Evolutionary conservation across 345 rosid species (phyloP), one percentile per base, ranked within the genome.

Genomic region (Theobroma cacao): DNA sequence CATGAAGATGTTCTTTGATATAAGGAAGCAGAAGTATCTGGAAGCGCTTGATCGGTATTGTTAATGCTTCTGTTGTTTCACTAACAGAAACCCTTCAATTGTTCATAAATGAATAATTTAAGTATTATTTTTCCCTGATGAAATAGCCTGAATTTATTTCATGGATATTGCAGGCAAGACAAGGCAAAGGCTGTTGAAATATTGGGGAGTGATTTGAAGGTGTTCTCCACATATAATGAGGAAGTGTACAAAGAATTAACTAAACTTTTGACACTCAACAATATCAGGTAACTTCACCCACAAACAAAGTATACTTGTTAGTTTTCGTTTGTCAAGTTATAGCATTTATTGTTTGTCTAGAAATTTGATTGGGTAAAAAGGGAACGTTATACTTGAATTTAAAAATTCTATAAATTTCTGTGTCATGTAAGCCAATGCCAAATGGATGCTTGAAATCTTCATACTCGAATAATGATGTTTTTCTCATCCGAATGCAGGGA

Each of bases 1-100:
- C 17, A 91, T 91, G 95, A 92, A 92, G 87, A 92, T 92, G 76
- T 92, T 92, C 81, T 92, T 92, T 79, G 97, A 93, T 81, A 93
- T 93, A 80, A 87, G 95, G 86, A 91, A 93, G 89, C 97, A 93
- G 72, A 93, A 93, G 83, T 93, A 93, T 85, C 94, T 93, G 13
- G 97, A 93, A 84, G 97, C 97, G 2, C 94, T 93, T 60, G 97
- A 93, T 87, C 81, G 91, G 97, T 92, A 85, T 58, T 11, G 28
- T 33, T 31, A 3, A 43, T 43, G 55, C 55, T 45, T 67, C 53
- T 41, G 34, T 5, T 66, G 50, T 66, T 66, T 13, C 20, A 66
- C 31, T 22, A 41, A 66, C 5, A 22, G 52, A 22, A 66, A 40
- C 5, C 12, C 34, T 5, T 26, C 5, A 6, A 14, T 26, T 68